These are phyloP conservation scores for Seminavis robusta DNA, from an alignment of 108 stramenopile genomes.

Conservation along the genomic window DNA sequence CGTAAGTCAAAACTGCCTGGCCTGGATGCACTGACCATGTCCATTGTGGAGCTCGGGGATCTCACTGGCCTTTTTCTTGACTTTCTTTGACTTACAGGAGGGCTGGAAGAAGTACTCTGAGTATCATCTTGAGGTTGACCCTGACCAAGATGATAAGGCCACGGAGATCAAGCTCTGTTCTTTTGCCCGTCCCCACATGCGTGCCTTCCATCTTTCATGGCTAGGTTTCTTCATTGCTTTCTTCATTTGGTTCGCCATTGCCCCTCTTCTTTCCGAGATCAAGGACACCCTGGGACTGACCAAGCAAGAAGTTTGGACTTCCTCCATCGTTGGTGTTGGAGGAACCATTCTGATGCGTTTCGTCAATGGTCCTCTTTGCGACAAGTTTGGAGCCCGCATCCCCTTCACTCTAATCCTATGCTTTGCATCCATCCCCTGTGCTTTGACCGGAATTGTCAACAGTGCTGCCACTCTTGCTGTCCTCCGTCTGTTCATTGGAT, in stretches of 20 bases:
- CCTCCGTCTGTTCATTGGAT: constrained; percentile 78
- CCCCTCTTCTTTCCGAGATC: constrained; percentile 80
- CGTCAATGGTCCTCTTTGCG: constrained; percentile 65
- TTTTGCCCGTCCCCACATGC: constrained; percentile 80
- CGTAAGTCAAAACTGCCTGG: too few species aligned
- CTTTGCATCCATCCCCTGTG: constrained; percentile 70
- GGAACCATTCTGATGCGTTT: constrained; percentile 74
- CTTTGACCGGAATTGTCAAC: constrained; percentile 77
- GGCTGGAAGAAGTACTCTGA: constrained; percentile 60
- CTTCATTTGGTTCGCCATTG: constrained; percentile 89
- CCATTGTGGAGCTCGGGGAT: too few species aligned
- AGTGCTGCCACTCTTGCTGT: constrained; percentile 57
- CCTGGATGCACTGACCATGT: too few species aligned
- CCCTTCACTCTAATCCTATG: constrained; percentile 57
- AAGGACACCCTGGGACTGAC: constrained; percentile 44
- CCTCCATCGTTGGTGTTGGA: constrained; percentile 68
- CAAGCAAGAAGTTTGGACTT: constrained; percentile 79
- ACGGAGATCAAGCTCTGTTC: constrained; percentile 53
- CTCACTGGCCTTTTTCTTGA: background rate
- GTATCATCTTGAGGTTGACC: constrained; percentile 72
- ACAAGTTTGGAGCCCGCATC: constrained; percentile 80
- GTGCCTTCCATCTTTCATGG: constrained; percentile 85
- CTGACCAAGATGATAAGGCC: constrained; percentile 74
- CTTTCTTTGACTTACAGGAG: constrained; percentile 2
- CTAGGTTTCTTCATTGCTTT: constrained; percentile 58